phyloP scores from a whole-genome alignment of 148 eudicot genomes.

The Camellia granthamiana region DNA sequence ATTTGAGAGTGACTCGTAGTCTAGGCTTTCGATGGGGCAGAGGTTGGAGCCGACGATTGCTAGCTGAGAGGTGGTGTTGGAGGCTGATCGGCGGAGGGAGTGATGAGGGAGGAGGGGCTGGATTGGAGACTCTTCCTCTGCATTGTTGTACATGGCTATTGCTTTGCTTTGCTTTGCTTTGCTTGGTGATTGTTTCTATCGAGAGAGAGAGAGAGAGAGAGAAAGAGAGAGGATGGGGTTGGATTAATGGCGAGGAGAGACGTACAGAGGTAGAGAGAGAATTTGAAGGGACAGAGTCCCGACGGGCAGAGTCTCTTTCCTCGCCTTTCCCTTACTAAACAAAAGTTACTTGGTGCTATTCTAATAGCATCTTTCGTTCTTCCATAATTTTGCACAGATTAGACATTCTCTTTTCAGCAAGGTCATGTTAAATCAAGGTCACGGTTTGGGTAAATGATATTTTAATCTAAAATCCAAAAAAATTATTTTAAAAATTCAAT shows the following conservation, averaged over 20 bases:
- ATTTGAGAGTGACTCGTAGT: slow-evolving; percentile 52
- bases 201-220: slow-evolving; percentile 6
- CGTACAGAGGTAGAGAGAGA: neutral
- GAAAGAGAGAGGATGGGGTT: neutral
- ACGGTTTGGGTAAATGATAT: no score
- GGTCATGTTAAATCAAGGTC: no score
- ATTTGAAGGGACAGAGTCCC: no score
- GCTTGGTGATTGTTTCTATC: neutral
- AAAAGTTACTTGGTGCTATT: no score
- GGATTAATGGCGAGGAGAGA: neutral
- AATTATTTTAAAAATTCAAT: no score
- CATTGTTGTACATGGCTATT: neutral
- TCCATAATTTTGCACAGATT: no score
- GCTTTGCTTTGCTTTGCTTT: no score
- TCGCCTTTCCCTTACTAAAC: no score
- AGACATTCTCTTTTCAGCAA: no score
- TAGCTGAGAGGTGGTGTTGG: slow-evolving; percentile 60
- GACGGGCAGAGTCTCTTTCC: no score
- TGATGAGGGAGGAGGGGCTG: slow-evolving; percentile 26
- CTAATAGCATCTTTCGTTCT: no score
- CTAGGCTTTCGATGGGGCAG: slow-evolving; percentile 84
- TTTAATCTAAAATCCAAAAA: no score
- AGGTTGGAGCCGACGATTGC: slow-evolving; percentile 75
- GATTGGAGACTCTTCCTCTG: slow-evolving; percentile 32
- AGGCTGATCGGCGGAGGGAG: slow-evolving; percentile 32